Evolutionary conservation across 2,329 filamentous ascomycete genomes (phyloP).

Genomic region (Acephala macrosclerotiorum): DNA sequence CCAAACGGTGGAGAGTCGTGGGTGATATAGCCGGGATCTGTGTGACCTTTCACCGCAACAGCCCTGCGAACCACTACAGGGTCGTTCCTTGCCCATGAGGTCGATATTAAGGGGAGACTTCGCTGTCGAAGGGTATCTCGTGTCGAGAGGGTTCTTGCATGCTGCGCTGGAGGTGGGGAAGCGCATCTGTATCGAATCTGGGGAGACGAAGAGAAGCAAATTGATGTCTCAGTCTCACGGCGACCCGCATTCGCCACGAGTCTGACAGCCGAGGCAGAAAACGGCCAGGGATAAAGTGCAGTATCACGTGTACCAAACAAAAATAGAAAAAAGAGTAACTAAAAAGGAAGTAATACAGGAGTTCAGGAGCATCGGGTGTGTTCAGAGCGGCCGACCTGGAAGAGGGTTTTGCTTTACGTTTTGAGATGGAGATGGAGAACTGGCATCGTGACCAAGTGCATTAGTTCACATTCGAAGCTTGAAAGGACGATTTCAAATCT

Average conservation of each 20-base stretch:
- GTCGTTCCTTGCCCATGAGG: too few relatives aligned
- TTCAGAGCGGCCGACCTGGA: neutral
- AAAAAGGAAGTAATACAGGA: neutral
- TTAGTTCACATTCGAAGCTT: too few relatives aligned
- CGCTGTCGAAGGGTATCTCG: too few relatives aligned
- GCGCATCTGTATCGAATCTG: neutral
- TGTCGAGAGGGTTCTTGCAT: neutral
- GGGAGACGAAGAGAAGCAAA: neutral
- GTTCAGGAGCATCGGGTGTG: neutral
- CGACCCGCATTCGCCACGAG: conserved; percentile 4
- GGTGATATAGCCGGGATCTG: neutral
- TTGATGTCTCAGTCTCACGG: neutral
- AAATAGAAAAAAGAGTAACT: neutral
- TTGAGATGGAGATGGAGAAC: neutral
- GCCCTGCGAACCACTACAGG: neutral
- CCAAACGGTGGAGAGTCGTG: neutral
- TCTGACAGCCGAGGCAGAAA: conserved; percentile 4
- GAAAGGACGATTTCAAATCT: too few relatives aligned
- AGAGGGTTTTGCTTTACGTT: neutral
- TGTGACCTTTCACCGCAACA: neutral
- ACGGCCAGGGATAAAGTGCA: neutral
- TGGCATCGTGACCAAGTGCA: too few relatives aligned
- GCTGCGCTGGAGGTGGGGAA: neutral
- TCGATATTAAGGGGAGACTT: too few relatives aligned
- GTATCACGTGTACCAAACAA: neutral